Conservation (phyloP, 257 asterid species). For the Jacaranda mimosifolia region DNA sequence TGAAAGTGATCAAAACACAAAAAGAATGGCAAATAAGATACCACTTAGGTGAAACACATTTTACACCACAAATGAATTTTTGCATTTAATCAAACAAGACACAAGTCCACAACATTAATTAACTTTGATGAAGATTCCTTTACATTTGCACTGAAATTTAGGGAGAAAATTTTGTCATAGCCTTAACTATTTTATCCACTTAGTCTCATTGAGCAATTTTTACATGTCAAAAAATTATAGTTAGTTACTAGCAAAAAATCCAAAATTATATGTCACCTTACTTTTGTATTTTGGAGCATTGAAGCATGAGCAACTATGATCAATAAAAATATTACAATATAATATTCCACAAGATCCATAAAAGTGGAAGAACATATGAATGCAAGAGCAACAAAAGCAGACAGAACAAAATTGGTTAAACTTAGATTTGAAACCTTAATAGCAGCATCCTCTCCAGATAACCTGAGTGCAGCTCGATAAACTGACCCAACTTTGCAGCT, state of each 20-base stretch:
- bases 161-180: not conserved
- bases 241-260: not conserved
- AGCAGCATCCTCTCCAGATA: conserved; percentile 97
- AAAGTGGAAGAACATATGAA: conserved; percentile 20
- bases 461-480: conserved; percentile 94
- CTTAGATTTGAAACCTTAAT: conserved; percentile 72
- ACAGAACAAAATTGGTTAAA: conserved; percentile 19
- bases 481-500: conserved; percentile 99
- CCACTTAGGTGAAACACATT: not conserved
- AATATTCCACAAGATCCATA: conserved; percentile 1
- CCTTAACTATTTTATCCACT: not conserved
- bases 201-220: conserved; percentile 18
- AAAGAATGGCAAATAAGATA: conserved; percentile 14
- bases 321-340: conserved; percentile 1
- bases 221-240: conserved; percentile 2
- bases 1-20: conserved; percentile 25
- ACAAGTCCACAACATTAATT: conserved; percentile 2
- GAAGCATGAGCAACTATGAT: conserved; percentile 24
- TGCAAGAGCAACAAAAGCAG: conserved; percentile 28
- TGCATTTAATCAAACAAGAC: not conserved
- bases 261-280: too few species aligned
- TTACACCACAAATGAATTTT: not conserved
- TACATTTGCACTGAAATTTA: too few species aligned
- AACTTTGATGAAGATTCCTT: too few species aligned
- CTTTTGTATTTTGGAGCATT: not conserved